Conservation (phyloP, 148 eudicot species). For the Rhododendron mucronatum region DNA sequence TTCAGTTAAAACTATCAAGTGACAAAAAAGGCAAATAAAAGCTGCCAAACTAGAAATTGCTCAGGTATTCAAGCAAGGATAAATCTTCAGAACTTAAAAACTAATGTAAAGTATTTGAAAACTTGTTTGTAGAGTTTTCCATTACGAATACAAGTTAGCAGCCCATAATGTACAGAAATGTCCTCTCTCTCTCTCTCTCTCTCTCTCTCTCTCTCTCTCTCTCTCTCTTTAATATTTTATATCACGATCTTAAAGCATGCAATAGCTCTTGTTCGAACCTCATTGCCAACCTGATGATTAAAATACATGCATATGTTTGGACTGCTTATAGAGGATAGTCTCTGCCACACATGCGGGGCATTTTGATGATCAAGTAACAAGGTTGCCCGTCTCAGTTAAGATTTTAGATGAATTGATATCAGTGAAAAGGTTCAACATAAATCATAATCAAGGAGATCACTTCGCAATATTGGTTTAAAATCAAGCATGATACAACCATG, state of each 20-base stretch:
- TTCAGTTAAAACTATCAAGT: background rate
- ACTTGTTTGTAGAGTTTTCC: background rate
- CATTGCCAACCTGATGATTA: background rate
- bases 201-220: background rate
- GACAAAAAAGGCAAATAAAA: background rate
- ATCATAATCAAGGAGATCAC: slow-evolving; percentile 1
- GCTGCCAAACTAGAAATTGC: background rate
- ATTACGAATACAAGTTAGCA: background rate
- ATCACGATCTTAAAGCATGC: background rate
- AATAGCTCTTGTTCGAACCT: background rate
- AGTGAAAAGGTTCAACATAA: background rate
- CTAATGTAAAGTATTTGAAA: background rate
- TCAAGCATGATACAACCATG: background rate
- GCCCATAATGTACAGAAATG: background rate
- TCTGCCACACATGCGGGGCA: background rate
- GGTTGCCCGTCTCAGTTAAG: background rate
- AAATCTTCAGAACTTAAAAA: background rate
- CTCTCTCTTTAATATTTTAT: background rate
- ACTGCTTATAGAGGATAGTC: background rate
- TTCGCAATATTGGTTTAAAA: background rate
- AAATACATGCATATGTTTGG: background rate
- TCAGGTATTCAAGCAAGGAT: background rate
- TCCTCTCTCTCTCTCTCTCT: background rate
- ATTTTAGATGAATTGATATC: background rate
- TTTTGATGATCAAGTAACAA: background rate